Percentiles rank a stretch among this genome's conserved stretches.
phyloP scores from a whole-genome alignment of 352 stramenopile genomes.

The Phytophthora tubulina region DNA sequence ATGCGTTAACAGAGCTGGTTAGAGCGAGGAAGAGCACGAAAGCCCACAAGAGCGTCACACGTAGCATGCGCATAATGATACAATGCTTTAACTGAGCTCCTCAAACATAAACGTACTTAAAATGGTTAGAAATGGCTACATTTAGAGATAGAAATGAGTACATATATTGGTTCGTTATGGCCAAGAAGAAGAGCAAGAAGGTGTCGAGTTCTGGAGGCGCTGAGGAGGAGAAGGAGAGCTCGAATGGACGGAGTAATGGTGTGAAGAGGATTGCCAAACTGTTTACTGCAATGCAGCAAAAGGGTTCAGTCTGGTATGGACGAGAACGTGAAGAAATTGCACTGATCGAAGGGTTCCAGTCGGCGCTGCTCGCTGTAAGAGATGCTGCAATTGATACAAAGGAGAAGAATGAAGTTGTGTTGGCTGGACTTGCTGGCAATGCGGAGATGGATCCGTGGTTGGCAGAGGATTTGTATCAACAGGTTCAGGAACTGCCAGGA shows the following conservation, averaged over 20 bases:
- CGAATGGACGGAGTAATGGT: background rate
- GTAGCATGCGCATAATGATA: constrained; percentile 24
- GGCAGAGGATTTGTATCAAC: constrained; percentile 70
- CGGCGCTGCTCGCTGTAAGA: constrained; percentile 59
- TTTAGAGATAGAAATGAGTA: background rate
- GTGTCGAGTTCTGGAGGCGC: constrained; percentile 3
- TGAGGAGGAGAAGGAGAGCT: constrained; percentile 5
- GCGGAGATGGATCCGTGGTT: constrained; percentile 73
- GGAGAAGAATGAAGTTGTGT: constrained; percentile 5
- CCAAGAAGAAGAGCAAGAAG: constrained; percentile 56
- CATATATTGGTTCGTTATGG: constrained; percentile 32
- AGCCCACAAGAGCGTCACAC: constrained; percentile 33
- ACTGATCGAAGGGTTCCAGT: constrained; percentile 76
- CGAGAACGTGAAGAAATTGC: constrained; percentile 75
- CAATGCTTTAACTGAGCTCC: constrained; percentile 10
- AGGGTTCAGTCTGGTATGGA: constrained; percentile 59
- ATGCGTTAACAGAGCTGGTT: constrained; percentile 2
- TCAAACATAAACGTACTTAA: constrained; percentile 38
- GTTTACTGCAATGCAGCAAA: constrained; percentile 59
- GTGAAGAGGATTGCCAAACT: constrained; percentile 19
- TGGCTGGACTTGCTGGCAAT: constrained; percentile 46
- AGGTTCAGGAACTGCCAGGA: constrained; percentile 59
- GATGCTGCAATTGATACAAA: constrained; percentile 16
- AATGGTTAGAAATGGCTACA: background rate
- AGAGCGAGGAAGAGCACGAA: constrained; percentile 44